phyloP scores from a whole-genome alignment of 306 rosid species.

The Malus sylvestris region DNA sequence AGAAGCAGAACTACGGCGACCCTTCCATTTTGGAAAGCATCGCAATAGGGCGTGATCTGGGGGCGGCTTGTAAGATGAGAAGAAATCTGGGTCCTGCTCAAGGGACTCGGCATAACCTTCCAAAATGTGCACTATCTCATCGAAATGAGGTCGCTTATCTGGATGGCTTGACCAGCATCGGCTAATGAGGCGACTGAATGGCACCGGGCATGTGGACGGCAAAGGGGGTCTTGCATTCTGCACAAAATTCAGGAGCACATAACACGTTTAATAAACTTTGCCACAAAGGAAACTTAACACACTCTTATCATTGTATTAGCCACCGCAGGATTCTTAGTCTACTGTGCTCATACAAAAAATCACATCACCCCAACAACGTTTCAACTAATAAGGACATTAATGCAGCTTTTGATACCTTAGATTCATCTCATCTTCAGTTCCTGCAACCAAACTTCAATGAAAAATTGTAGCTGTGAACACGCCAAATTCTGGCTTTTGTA shows the following conservation, averaged over 20 bases:
- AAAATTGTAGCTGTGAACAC: not conserved
- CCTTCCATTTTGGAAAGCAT: conserved; percentile 51
- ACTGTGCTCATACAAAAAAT: not conserved
- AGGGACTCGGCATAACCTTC: conserved; percentile 47
- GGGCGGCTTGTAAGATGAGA: conserved; percentile 43
- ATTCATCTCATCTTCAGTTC: not conserved
- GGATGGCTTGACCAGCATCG: conserved; percentile 85
- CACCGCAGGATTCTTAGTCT: not conserved
- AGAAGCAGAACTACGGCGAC: conserved; percentile 28
- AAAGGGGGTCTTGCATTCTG: conserved; percentile 95
- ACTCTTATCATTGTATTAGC: not conserved
- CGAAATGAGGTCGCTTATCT: conserved; percentile 68
- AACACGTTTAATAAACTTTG: not conserved
- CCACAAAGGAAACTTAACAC: not conserved
- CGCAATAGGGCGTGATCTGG: conserved; percentile 20
- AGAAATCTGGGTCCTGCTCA: conserved; percentile 59
- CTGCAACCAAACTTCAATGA: not conserved
- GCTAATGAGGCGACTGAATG: conserved; percentile 58
- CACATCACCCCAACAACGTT: not conserved
- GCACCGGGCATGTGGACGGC: conserved; percentile 73
- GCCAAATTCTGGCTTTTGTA: not conserved
- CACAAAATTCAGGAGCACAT: conserved; percentile 15
- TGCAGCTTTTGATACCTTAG: not conserved
- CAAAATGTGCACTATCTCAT: conserved; percentile 62
- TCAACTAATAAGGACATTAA: not conserved